Evolutionary conservation across 2,329 filamentous ascomycete genomes (phyloP).

Genomic region (Ophiostoma novo-ulmi): DNA sequence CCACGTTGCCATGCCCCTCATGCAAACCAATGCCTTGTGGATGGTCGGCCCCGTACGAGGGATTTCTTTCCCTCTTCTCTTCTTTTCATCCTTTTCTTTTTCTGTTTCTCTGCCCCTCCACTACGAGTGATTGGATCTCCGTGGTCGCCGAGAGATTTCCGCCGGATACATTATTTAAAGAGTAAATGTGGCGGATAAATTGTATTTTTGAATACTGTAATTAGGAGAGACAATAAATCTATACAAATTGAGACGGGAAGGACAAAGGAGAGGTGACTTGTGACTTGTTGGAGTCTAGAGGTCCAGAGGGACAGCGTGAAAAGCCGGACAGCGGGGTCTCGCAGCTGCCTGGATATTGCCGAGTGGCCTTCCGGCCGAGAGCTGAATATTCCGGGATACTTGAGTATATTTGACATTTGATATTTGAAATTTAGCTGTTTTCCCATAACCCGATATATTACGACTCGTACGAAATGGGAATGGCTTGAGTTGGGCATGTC

Average conservation of each 20-base stretch:
- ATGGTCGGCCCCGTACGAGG: slow-evolving; percentile 4
- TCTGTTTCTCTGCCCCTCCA: background rate
- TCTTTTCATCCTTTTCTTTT: background rate
- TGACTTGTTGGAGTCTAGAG: too few relatives aligned
- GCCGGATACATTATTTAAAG: background rate
- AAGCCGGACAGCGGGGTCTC: slow-evolving; percentile 6
- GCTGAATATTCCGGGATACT: background rate
- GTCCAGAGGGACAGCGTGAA: background rate
- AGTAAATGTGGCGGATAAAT: background rate
- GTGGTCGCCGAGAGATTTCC: slow-evolving; percentile 7
- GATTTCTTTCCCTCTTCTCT: background rate
- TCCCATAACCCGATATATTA: background rate
- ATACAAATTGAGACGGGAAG: background rate
- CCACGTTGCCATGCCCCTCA: slow-evolving; percentile 4
- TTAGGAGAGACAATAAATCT: background rate
- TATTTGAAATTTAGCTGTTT: background rate
- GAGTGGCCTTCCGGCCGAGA: slow-evolving; percentile 6
- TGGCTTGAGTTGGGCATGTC: background rate
- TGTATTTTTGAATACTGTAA: background rate
- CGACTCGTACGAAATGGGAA: slow-evolving; percentile 4
- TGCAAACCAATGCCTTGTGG: background rate
- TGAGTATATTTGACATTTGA: background rate
- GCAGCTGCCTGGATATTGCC: background rate
- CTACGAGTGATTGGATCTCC: background rate
- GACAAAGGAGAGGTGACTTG: background rate